Conservation (phyloP, 1,139 yeast genomes). For the Saccharomyces hybrid region DNA sequence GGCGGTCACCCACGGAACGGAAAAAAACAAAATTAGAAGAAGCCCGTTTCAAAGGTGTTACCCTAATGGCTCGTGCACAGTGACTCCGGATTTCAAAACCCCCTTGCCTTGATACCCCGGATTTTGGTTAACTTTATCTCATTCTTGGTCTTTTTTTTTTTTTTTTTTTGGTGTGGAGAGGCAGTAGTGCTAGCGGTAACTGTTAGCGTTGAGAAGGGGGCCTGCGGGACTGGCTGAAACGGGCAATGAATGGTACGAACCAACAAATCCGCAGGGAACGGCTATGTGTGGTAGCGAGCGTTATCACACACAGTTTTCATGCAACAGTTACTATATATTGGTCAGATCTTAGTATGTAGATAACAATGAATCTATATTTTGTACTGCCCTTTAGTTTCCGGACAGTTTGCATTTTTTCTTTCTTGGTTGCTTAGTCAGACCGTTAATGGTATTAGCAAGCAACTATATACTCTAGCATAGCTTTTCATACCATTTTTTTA, state of each 20-base stretch:
- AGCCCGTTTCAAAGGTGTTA: neutral
- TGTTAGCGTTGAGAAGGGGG: neutral
- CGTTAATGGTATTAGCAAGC: neutral
- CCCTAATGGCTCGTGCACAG: neutral
- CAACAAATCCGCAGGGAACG: neutral
- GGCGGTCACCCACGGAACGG: neutral
- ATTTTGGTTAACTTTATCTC: neutral
- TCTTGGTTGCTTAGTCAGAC: neutral
- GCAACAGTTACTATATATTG: neutral
- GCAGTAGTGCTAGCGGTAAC: neutral
- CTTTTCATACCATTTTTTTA: neutral
- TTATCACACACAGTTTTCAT: neutral
- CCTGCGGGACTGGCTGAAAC: neutral
- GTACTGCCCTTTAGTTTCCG: neutral
- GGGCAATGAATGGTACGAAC: neutral
- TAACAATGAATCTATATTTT: neutral
- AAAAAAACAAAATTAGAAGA: neutral
- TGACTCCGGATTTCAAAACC: neutral
- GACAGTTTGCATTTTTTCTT: neutral
- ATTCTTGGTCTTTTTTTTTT: neutral
- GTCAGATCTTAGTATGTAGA: neutral
- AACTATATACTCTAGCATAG: neutral
- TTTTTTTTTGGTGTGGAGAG: neutral
- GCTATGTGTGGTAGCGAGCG: neutral
- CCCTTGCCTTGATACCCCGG: neutral